Base-by-base conservation (phyloP, 768 basidiomycete genomes). In the Galerina sulciceps region DNA sequence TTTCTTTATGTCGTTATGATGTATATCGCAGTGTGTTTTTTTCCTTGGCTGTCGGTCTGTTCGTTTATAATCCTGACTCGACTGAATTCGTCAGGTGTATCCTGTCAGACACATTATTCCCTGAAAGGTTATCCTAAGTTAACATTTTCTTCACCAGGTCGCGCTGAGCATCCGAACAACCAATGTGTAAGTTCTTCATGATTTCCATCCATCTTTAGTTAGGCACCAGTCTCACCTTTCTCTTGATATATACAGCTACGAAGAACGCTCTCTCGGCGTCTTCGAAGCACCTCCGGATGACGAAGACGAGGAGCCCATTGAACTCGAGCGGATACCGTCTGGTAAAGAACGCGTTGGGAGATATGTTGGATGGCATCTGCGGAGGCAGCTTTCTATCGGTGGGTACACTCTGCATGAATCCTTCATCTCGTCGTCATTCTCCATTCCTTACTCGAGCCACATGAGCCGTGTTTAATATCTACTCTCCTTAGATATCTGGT, bases 1-100 rank as follows among this genome's bases (percentile, higher is more conserved):
- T 86, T 91, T 40, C 68, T 91, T 1, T 90, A 90, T 65, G 80
- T 89, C 6, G 82, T 91, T 58, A 88, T 94, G 89, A 93, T 91
- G 90, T 87, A 85, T 59, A 85, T 86, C 52, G 81, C 83, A 34
- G 76, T 85, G 62, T 69, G 81, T 73, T 51, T 43, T 61, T 2
- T 44, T 20, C 10, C 1, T 37, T 17, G 0, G 3, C 5, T 9
- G 10, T 45, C n/a, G n/a, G 1, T 10, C 41, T 36, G n/a, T 41
- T 52, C 10, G 42, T 10, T 8, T 31, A 3, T 46, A 6, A 22
- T 1, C 6, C 1, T 52, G 6, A 45, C 23, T 52, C 34, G 53
- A 50, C n/a, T 14, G 17, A 40, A 36, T 26, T 53, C 48, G 44
- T 2, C 53, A 80, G 79, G 72, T 82, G 0, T 81, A 81, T 63